phyloP scores from a whole-genome alignment of 768 basidiomycete genomes.

The Coprinopsis sp. region DNA sequence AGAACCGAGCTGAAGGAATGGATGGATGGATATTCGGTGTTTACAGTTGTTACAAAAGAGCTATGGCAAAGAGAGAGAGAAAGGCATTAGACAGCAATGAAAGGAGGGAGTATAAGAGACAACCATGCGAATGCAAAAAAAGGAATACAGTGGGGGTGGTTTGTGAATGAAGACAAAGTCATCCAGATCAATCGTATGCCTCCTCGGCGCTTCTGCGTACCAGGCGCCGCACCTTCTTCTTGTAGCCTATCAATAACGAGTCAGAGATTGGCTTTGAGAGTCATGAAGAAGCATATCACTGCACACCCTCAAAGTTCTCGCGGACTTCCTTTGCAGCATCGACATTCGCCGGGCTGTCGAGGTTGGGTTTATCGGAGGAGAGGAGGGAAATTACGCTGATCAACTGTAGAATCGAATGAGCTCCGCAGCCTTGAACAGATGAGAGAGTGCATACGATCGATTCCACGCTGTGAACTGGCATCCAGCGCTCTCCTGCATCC shows the following conservation, averaged over 20 bases:
- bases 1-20: too few relatives aligned
- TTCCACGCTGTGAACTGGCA: slow-evolving; percentile 96
- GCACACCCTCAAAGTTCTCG: slow-evolving; percentile 54
- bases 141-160: neutral
- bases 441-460: slow-evolving; percentile 67
- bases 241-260: slow-evolving; percentile 57
- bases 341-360: slow-evolving; percentile 93
- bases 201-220: slow-evolving; percentile 88
- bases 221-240: slow-evolving; percentile 92
- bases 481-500: slow-evolving; percentile 94
- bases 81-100: neutral
- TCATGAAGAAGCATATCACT: slow-evolving; percentile 1
- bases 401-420: slow-evolving; percentile 49
- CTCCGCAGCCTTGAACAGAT: neutral
- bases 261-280: slow-evolving; percentile 2
- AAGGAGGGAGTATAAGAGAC: slow-evolving; percentile 3
- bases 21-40: neutral
- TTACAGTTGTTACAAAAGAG: neutral
- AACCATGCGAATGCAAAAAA: neutral
- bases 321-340: slow-evolving; percentile 91
- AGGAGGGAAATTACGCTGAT: slow-evolving; percentile 94
- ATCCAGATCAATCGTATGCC: slow-evolving; percentile 55
- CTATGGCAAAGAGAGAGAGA: neutral
- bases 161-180: too few relatives aligned
- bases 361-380: slow-evolving; percentile 86